phyloP scores from a whole-genome alignment of 148 eudicot species.

The Camellia japonica region DNA sequence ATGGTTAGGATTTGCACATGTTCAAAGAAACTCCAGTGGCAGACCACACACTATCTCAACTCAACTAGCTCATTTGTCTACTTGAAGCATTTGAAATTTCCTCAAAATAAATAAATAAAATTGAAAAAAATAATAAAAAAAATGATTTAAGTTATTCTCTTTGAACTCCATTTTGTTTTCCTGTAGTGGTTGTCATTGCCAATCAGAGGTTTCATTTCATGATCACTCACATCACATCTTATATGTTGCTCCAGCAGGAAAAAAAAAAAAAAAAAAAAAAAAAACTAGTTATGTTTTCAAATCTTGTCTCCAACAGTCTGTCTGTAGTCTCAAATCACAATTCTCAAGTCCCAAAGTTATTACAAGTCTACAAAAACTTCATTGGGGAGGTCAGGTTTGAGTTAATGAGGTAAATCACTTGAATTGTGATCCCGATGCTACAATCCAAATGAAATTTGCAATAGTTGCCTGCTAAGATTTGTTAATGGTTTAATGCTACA shows the following conservation, averaged over 20 bases:
- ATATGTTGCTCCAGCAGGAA: not conserved
- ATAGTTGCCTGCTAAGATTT: slow-evolving; percentile 2
- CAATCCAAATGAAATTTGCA: not conserved
- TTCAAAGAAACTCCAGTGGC: not conserved
- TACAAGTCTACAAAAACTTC: not conserved
- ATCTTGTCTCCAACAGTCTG: not conserved
- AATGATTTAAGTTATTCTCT: not conserved
- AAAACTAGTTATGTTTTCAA: not conserved
- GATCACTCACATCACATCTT: not conserved
- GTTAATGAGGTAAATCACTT: not conserved
- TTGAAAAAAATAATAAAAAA: not conserved
- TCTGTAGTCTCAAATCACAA: not conserved
- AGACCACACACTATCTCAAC: not conserved
- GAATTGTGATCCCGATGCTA: not conserved
- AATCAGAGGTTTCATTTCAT: not conserved
- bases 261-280: not conserved
- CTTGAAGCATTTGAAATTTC: not conserved
- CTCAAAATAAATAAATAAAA: not conserved
- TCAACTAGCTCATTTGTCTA: not conserved
- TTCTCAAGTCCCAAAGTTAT: not conserved
- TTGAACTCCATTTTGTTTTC: not conserved
- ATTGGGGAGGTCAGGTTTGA: not conserved
- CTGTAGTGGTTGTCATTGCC: not conserved
- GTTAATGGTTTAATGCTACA: not conserved
- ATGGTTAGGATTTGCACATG: not conserved